A percentile compares a stretch with the other conserved stretches of the same genome.
Conservation (phyloP, 495 filamentous ascomycete species). For the Penicillium tannophilum region DNA sequence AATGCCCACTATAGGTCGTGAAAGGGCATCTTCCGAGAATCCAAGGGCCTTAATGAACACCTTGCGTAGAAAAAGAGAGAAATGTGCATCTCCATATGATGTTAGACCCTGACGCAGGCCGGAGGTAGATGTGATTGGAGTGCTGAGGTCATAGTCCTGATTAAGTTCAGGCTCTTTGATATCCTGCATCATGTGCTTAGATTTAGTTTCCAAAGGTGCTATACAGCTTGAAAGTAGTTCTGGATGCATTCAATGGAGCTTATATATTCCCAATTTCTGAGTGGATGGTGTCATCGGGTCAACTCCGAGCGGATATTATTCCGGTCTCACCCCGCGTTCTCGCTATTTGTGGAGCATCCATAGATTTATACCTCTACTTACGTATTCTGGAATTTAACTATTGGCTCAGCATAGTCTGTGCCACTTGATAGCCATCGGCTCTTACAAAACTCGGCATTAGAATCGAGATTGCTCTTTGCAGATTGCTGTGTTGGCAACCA, state of each 20-base stretch:
- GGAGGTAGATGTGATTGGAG: slow-evolving; percentile 45
- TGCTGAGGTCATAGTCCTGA: slow-evolving; percentile 56
- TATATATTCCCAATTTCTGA: slow-evolving; percentile 24
- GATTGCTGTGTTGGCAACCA: no score
- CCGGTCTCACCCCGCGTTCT: slow-evolving; percentile 16
- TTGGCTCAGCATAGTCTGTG: no score
- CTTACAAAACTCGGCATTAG: no score
- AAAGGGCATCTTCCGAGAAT: slow-evolving; percentile 67
- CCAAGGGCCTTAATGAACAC: slow-evolving; percentile 72
- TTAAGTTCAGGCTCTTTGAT: slow-evolving; percentile 19
- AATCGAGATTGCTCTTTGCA: no score
- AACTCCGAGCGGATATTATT: slow-evolving; percentile 31
- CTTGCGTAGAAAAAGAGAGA: slow-evolving; percentile 69
- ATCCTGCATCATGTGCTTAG: slow-evolving; percentile 7
- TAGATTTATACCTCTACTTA: no score
- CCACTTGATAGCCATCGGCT: no score
- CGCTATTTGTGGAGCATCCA: no score
- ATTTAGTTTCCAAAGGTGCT: not conserved
- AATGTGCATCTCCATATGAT: slow-evolving; percentile 70
- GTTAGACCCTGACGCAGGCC: slow-evolving; percentile 63
- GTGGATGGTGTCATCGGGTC: slow-evolving; percentile 32
- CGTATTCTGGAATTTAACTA: no score
- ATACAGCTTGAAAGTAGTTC: not conserved
- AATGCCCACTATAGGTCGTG: slow-evolving; percentile 65
- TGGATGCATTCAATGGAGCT: not conserved